phyloP scores from a whole-genome alignment of 2,329 filamentous ascomycete species.

The Cercospora sp. region DNA sequence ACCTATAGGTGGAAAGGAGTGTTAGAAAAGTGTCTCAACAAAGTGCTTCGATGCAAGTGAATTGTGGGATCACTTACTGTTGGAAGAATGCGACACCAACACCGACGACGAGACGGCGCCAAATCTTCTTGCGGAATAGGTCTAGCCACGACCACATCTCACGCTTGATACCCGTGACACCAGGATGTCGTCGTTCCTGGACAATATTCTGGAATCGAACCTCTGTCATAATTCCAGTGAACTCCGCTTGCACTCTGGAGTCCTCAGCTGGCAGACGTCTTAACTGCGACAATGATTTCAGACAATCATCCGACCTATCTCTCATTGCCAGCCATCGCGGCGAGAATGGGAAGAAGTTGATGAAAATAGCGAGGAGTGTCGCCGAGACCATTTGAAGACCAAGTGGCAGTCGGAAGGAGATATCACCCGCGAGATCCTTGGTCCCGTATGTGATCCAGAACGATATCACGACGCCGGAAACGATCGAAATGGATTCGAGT shows the following conservation, averaged over 20 bases:
- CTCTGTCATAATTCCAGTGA: neutral
- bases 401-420: neutral
- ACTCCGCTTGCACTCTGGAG: neutral
- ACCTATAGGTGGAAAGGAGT: no score
- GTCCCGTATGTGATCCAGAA: neutral
- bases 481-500: neutral
- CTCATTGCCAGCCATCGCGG: neutral
- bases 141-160: neutral
- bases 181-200: neutral
- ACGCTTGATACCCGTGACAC: neutral
- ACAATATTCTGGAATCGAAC: neutral
- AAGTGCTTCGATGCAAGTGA: no score
- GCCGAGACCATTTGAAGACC: neutral
- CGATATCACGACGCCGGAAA: neutral
- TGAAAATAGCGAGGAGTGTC: neutral
- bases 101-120: neutral
- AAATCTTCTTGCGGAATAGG: neutral
- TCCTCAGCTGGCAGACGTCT: neutral
- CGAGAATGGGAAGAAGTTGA: neutral
- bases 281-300: neutral
- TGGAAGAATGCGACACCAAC: neutral
- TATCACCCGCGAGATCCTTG: neutral
- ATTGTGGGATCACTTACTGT: no score
- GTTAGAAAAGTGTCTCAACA: no score
- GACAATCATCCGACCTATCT: neutral